Evolutionary conservation across 768 basidiomycete species (phyloP).

Genomic region (Mycena indigotica): DNA sequence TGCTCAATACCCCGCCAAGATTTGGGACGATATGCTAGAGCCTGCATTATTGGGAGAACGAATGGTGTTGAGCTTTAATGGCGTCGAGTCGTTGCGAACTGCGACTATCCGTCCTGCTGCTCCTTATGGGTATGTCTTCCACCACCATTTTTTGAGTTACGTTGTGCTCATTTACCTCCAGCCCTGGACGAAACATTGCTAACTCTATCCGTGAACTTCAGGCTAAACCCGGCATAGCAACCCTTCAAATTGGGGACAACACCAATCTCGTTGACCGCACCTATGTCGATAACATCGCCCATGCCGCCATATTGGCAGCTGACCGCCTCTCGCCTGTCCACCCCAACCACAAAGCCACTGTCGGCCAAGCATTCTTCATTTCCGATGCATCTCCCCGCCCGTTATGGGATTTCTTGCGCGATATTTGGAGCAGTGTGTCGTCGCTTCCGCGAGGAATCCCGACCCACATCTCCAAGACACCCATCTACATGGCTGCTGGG

Average conservation of each 20-base stretch:
- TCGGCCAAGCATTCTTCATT: conserved; percentile 57
- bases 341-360: conserved; percentile 40
- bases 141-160: no score
- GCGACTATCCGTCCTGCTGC: conserved; percentile 11
- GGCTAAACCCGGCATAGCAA: not conserved
- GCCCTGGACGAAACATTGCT: conserved; percentile 38
- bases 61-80: conserved; percentile 9
- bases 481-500: conserved; percentile 41
- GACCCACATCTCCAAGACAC: conserved; percentile 30
- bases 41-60: not conserved
- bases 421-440: conserved; percentile 38
- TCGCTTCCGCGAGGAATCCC: conserved; percentile 19
- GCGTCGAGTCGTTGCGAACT: conserved; percentile 2
- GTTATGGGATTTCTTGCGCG: conserved; percentile 51
- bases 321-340: conserved; percentile 43
- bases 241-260: conserved; percentile 51
- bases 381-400: conserved; percentile 55
- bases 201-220: conserved; percentile 35
- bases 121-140: conserved; percentile 3
- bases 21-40: not conserved
- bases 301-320: conserved; percentile 54
- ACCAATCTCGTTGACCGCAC: conserved; percentile 54
- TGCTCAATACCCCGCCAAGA: not conserved
- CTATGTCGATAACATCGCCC: conserved; percentile 55
- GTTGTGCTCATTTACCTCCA: conserved; percentile 20